These are phyloP conservation scores for Psilocybe sp. DNA, from an alignment of 768 basidiomycete species.

Conservation along the genomic window DNA sequence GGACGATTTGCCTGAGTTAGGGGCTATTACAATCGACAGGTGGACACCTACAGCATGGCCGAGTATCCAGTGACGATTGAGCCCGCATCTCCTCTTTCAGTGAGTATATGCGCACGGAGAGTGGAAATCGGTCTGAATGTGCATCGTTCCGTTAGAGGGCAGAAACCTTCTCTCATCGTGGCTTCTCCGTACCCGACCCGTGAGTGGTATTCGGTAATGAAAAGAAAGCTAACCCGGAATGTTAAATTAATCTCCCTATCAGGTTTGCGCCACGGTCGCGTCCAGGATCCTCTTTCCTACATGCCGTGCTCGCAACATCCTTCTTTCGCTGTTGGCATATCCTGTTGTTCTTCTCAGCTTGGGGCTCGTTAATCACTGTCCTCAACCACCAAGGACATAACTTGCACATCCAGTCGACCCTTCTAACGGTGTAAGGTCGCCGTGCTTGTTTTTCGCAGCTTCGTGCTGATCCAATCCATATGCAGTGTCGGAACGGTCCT, in stretches of 20 bases:
- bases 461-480: background rate
- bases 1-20: too few relatives aligned
- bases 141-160: constrained; percentile 15
- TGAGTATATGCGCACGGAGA: constrained; percentile 7
- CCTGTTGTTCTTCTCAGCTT: constrained; percentile 59
- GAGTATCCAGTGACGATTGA: too few relatives aligned
- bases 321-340: constrained; percentile 67
- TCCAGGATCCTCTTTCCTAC: constrained; percentile 33
- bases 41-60: too few relatives aligned
- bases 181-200: constrained; percentile 39
- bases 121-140: background rate
- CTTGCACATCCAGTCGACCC: constrained; percentile 43
- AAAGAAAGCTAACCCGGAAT: background rate
- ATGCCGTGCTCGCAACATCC: constrained; percentile 41
- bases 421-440: constrained; percentile 63
- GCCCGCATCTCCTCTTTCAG: constrained; percentile 11
- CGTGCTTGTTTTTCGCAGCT: constrained; percentile 1
- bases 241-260: background rate
- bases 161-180: constrained; percentile 29
- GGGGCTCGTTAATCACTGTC: constrained; percentile 56
- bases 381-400: constrained; percentile 44
- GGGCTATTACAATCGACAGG: too few relatives aligned
- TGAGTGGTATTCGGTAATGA: constrained; percentile 20
- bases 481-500: constrained; percentile 59
- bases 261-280: constrained; percentile 38